Base-by-base conservation (phyloP, 768 basidiomycete genomes). In the Termitomyces bulborhizus region DNA sequence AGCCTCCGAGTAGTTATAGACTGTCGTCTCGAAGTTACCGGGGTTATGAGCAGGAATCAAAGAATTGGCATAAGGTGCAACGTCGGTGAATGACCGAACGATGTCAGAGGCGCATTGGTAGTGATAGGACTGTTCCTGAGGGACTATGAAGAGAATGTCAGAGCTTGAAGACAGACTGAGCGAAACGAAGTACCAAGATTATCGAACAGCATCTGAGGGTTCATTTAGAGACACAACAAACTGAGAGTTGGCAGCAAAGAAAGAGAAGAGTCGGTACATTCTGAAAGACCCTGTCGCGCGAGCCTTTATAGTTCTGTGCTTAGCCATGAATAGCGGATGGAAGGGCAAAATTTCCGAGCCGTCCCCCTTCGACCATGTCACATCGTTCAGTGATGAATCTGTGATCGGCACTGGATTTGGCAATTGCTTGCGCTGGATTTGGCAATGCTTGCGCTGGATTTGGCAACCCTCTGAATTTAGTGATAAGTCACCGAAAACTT, bases 281-380 rank as follows among this genome's bases (percentile, higher is more conserved):
- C 9, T 34, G 42, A 43, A 46, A 41, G 24, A 34, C 40, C 36
- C 48, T 51, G 34, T 31, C 29, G 40, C 40, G 41, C 37, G 34
- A 24, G 51, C 41, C 57, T 64, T 64, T 64, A 64, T 64, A 64
- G 47, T 32, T 42, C 27, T 43, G 49, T 56, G 53, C 44, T 49
- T 58, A 58, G 55, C 46, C 56, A 60, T 63, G 60, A 60, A 66
- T 60, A 57, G 44, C 48, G 62, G 55, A 56, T 59, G 51, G 53
- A 53, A 55, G 53, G 43, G 57, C 54, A 27, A 54, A 55, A 47
- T 60, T 55, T 45, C 56, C 49, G 49, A 56, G 50, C 36, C 55
- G 55, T 31, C 31, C 56, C 55, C 55, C 56, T 65, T 65, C 60
- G 52, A 29, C 45, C 29, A 51, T 62, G 57, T 65, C 63, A 66